Conservation (phyloP, 148 eudicot genomes). For the Hydrangea macrophylla region DNA sequence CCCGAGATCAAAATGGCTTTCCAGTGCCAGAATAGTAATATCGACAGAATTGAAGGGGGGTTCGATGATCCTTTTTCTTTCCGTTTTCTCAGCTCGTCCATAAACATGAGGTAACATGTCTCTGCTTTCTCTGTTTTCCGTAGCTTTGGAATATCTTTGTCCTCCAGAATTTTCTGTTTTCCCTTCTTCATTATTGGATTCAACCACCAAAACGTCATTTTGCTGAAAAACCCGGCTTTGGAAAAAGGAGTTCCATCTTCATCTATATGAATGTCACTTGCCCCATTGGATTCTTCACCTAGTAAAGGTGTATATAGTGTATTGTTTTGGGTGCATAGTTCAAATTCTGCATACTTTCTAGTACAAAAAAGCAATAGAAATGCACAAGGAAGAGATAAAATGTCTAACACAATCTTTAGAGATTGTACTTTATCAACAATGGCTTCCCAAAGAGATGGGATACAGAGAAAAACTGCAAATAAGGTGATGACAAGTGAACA, state of each 20-base stretch:
- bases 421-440: slow-evolving; percentile 13
- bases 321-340: background rate
- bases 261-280: background rate
- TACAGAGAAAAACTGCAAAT: slow-evolving; percentile 22
- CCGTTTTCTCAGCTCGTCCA: slow-evolving; percentile 19
- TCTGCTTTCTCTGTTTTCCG: slow-evolving; percentile 35
- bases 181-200: slow-evolving; percentile 58
- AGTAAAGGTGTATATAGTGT: slow-evolving; percentile 25
- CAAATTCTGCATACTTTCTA: background rate
- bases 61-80: slow-evolving; percentile 10
- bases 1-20: slow-evolving; percentile 43
- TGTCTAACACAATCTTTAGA: slow-evolving; percentile 18
- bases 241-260: slow-evolving; percentile 31
- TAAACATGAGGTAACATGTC: slow-evolving; percentile 35
- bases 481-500: slow-evolving; percentile 11
- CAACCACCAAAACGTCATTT: slow-evolving; percentile 62
- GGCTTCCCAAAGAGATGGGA: slow-evolving; percentile 9
- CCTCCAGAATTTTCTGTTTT: slow-evolving; percentile 34
- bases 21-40: slow-evolving; percentile 36
- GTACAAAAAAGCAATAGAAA: slow-evolving; percentile 17
- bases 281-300: slow-evolving; percentile 7
- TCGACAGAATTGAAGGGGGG: slow-evolving; percentile 22
- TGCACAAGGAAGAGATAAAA: slow-evolving; percentile 23
- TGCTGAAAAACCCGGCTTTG: slow-evolving; percentile 43
- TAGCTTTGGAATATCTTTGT: slow-evolving; percentile 44